phyloP scores from a whole-genome alignment of 2,329 filamentous ascomycete genomes.

The Aspergillus brunneoviolaceus region DNA sequence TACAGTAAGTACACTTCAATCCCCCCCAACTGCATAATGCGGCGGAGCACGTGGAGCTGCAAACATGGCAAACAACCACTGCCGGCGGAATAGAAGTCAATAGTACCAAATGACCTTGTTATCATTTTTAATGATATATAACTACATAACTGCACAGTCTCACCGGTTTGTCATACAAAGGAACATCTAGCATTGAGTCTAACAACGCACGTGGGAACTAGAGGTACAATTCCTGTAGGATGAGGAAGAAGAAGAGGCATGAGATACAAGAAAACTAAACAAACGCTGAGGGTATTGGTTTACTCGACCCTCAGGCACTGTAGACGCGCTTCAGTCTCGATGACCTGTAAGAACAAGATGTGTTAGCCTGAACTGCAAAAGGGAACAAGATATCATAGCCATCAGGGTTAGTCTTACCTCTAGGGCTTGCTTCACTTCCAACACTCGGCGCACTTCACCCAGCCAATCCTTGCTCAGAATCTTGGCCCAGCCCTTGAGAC shows the following conservation, averaged over 20 bases:
- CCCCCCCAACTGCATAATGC: conserved; percentile 11
- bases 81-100: not conserved
- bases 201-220: conserved; percentile 38
- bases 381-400: not conserved
- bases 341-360: conserved; percentile 58
- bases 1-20: not conserved
- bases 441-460: conserved; percentile 80
- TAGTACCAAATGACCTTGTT: not conserved
- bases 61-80: conserved; percentile 25
- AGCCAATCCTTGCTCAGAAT: conserved; percentile 94
- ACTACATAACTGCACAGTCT: no score
- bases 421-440: conserved; percentile 94
- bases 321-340: conserved; percentile 83
- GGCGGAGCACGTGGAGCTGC: conserved; percentile 16
- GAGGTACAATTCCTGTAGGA: conserved; percentile 40
- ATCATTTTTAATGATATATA: no score
- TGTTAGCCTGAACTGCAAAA: conserved; percentile 16
- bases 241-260: conserved; percentile 17
- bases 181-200: conserved; percentile 40
- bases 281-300: conserved; percentile 28
- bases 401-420: conserved; percentile 65
- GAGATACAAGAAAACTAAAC: conserved; percentile 32
- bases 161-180: conserved; percentile 11
- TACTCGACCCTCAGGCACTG: conserved; percentile 83
- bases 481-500: conserved; percentile 89